Conservation (phyloP, 2,329 filamentous ascomycete species). For the Fusarium falciforme region DNA sequence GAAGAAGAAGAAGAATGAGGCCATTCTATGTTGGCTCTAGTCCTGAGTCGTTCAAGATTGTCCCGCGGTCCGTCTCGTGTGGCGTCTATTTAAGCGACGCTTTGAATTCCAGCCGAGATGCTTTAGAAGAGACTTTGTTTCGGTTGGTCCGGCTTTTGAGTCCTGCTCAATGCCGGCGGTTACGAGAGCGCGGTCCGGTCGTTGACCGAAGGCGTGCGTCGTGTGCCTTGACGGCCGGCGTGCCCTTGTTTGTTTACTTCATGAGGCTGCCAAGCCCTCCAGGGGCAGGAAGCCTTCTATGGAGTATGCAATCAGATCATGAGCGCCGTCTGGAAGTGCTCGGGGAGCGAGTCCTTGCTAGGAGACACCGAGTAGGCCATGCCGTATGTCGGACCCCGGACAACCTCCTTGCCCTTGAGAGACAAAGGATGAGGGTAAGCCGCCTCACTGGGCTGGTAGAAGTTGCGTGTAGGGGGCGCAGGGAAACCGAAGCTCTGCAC, state of each 20-base stretch:
- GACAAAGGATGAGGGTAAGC: constrained; percentile 42
- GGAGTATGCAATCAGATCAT: constrained; percentile 26
- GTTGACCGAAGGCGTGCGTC: neutral
- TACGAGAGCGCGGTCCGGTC: neutral
- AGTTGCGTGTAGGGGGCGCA: constrained; percentile 34
- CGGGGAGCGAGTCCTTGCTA: constrained; percentile 50
- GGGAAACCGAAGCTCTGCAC: constrained; percentile 22
- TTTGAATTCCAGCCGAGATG: constrained; percentile 5
- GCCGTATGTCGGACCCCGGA: constrained; percentile 48
- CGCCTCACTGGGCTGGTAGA: constrained; percentile 43
- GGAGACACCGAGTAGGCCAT: constrained; percentile 51
- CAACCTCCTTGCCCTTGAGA: constrained; percentile 58
- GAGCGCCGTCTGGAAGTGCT: constrained; percentile 24
- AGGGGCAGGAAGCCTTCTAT: constrained; percentile 40
- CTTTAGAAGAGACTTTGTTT: neutral
- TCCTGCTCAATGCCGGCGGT: constrained; percentile 20
- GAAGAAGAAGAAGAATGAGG: neutral
- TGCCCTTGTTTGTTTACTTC: constrained; percentile 49
- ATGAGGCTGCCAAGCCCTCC: constrained; percentile 53
- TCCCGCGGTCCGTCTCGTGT: constrained; percentile 1
- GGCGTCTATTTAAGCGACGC: constrained; percentile 17
- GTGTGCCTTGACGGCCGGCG: neutral
- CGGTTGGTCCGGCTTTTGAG: neutral
- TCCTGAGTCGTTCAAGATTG: neutral
- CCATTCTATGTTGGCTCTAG: constrained; percentile 1